These are phyloP conservation scores for Triticum turgidum DNA, from an alignment of 176 grass and related monocot genomes.

Conservation along the genomic window DNA sequence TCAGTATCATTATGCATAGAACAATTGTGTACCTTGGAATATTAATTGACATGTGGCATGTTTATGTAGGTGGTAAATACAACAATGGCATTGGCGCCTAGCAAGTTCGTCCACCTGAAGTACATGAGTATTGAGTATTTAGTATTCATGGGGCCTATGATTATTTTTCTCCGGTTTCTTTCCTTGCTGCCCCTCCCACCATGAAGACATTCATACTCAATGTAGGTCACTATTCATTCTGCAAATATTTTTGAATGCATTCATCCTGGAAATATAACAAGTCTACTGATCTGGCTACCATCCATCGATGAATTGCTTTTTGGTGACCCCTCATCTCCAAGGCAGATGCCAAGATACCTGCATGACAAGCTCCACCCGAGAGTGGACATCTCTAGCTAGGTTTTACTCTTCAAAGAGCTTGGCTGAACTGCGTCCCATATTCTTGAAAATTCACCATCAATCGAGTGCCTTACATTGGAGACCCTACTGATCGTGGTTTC, in stretches of 20 bases:
- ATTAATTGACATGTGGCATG: not conserved
- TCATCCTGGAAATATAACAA: too few species aligned
- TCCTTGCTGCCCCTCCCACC: not conserved
- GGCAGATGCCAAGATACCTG: not conserved
- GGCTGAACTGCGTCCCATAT: not conserved
- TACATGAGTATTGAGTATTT: not conserved
- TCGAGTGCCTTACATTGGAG: not conserved
- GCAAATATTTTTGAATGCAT: not conserved
- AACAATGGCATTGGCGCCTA: not conserved
- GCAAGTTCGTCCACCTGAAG: conserved; percentile 12
- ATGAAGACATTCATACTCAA: not conserved
- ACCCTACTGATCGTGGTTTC: not conserved
- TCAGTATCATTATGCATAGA: not conserved
- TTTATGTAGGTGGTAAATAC: not conserved
- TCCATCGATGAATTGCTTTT: not conserved
- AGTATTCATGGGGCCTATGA: not conserved
- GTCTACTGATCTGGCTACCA: too few species aligned
- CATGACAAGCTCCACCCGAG: not conserved
- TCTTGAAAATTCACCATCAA: not conserved
- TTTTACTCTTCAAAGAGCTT: not conserved
- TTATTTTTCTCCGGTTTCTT: conserved; percentile 8
- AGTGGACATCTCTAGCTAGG: not conserved
- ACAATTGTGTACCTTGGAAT: not conserved
- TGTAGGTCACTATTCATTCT: not conserved
- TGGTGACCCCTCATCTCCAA: not conserved